phyloP scores from a whole-genome alignment of 345 rosid species.

The Hibiscus trionum region DNA sequence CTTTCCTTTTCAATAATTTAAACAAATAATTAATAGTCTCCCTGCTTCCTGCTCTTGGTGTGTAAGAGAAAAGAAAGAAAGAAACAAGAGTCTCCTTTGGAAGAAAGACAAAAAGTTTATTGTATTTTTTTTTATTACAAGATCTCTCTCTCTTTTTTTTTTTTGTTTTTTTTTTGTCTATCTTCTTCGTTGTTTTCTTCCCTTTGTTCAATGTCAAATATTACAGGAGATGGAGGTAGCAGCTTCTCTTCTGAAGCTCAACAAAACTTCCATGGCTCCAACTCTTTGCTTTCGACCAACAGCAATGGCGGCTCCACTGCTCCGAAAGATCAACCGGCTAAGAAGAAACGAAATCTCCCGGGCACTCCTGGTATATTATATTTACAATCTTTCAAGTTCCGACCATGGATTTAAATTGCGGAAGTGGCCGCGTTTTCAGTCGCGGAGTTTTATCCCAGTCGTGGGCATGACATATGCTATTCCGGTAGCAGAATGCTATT shows the following conservation, averaged over 20 bases:
- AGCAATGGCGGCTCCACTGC: constrained; percentile 20
- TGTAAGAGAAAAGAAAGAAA: constrained; percentile 5
- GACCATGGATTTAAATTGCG: too few species aligned
- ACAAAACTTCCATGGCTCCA: constrained; percentile 14
- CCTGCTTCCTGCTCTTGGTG: background rate
- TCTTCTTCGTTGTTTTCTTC: background rate
- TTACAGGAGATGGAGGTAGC: constrained; percentile 28
- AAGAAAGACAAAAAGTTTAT: constrained; percentile 17
- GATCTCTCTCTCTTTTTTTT: background rate
- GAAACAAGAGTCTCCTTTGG: constrained; percentile 20
- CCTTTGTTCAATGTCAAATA: constrained; percentile 32
- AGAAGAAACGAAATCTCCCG: constrained; percentile 38
- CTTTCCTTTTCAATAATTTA: background rate
- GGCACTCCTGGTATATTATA: constrained; percentile 33
- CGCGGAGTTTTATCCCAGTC: too few species aligned
- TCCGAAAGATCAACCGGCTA: constrained; percentile 8
- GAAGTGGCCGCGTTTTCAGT: too few species aligned
- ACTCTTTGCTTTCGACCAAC: constrained; percentile 21
- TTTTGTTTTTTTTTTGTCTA: background rate
- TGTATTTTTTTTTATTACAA: background rate
- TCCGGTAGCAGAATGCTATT: too few species aligned
- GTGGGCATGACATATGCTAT: too few species aligned
- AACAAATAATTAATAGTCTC: background rate
- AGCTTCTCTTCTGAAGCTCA: constrained; percentile 31
- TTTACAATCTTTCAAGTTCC: too few species aligned